Evolutionary conservation across 2,329 filamentous ascomycete genomes (phyloP).

Genomic region (Pseudogymnoascus sp.): DNA sequence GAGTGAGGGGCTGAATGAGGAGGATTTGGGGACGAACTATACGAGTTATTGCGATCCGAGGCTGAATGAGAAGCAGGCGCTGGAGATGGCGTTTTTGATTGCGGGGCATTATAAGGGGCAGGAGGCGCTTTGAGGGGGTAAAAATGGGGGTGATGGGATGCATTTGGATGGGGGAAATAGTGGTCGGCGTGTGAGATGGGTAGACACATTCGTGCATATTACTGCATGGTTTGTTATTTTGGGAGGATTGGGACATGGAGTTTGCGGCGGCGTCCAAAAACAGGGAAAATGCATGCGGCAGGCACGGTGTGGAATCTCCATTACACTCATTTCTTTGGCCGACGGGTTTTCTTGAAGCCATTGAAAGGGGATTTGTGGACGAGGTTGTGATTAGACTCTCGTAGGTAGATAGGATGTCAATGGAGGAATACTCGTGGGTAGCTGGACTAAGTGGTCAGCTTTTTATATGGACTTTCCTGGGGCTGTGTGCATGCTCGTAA

Average conservation of each 20-base stretch:
- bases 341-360: neutral
- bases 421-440: neutral
- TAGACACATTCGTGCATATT: neutral
- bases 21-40: constrained; percentile 83
- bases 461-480: neutral
- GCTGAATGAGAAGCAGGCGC: constrained; percentile 93
- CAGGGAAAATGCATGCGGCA: neutral
- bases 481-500: neutral
- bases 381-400: neutral
- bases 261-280: constrained; percentile 2
- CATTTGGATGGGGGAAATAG: neutral
- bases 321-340: neutral
- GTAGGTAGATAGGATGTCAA: neutral
- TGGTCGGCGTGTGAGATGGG: neutral
- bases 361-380: neutral
- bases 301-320: neutral
- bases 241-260: neutral
- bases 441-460: neutral
- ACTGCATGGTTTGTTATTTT: neutral
- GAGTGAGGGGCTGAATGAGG: constrained; percentile 76
- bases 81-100: constrained; percentile 89
- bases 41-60: constrained; percentile 93
- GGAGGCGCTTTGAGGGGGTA: neutral
- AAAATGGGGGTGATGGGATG: neutral
- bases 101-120: constrained; percentile 66